A percentile compares a stretch with the other conserved stretches of the same genome.
phyloP scores from a whole-genome alignment of 2,329 filamentous ascomycete genomes.

The Lomentospora prolificans region DNA sequence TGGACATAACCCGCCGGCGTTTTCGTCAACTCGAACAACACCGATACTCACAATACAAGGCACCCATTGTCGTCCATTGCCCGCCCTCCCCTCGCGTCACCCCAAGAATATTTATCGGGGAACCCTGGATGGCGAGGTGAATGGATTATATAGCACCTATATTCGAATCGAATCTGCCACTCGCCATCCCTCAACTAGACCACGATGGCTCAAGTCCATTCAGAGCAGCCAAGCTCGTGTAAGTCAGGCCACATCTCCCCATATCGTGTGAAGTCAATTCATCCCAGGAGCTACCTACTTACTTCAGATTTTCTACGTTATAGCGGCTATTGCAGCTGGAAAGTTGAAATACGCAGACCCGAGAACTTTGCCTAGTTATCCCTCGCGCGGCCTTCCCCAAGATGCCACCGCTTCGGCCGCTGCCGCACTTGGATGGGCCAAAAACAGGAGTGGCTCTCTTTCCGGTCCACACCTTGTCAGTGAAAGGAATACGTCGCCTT shows the following conservation, averaged over 20 bases:
- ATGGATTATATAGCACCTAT: background rate
- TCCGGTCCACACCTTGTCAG: constrained; percentile 54
- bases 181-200: background rate
- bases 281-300: background rate
- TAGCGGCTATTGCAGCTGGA: constrained; percentile 20
- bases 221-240: background rate
- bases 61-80: too few relatives aligned
- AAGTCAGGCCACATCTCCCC: background rate
- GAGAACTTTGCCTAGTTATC: constrained; percentile 64
- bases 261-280: background rate
- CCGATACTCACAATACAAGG: too few relatives aligned
- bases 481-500: constrained; percentile 23
- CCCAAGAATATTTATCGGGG: too few relatives aligned
- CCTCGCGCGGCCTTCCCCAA: constrained; percentile 50
- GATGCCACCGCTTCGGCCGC: constrained; percentile 57
- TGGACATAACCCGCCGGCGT: background rate
- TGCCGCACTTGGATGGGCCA: constrained; percentile 67
- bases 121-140: too few relatives aligned
- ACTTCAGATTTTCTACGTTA: background rate
- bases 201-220: background rate
- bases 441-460: constrained; percentile 45
- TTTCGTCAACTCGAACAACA: background rate
- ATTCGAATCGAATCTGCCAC: background rate
- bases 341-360: constrained; percentile 62
- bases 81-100: too few relatives aligned